Percentiles rank a stretch among this genome's conserved stretches.
phyloP scores from a whole-genome alignment of 805 yeast species.

The Sugiyamaella americana region DNA sequence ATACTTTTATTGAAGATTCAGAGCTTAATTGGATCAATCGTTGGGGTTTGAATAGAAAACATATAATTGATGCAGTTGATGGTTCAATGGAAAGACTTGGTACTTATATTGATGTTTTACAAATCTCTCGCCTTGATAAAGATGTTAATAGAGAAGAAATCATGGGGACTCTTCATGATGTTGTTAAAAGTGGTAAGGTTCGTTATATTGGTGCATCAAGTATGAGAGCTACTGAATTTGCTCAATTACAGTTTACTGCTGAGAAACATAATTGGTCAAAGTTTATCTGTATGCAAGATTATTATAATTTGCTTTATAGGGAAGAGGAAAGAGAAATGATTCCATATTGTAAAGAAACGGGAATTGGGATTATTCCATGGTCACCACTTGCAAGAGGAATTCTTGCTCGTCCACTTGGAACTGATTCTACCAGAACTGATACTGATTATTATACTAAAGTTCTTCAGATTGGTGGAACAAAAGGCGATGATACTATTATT shows the following conservation, averaged over 20 bases:
- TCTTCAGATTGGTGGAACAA: conserved; percentile 5
- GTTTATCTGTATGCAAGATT: conserved; percentile 54
- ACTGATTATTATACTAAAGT: neutral
- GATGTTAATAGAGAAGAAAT: conserved; percentile 45
- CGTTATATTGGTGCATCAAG: conserved; percentile 60
- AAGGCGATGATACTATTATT: conserved; percentile 32
- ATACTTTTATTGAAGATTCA: conserved; percentile 60
- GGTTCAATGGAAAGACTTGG: conserved; percentile 40
- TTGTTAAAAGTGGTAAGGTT: conserved; percentile 40
- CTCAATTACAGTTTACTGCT: conserved; percentile 47
- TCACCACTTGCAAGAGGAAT: conserved; percentile 53
- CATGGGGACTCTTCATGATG: conserved; percentile 51
- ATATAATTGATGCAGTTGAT: conserved; percentile 41
- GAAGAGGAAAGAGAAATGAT: conserved; percentile 63
- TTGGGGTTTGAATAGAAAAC: conserved; percentile 40
- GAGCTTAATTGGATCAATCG: conserved; percentile 28
- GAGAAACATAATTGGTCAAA: conserved; percentile 51
- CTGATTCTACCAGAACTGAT: neutral
- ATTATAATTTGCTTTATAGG: conserved; percentile 49
- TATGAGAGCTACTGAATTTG: conserved; percentile 51
- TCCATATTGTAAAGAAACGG: conserved; percentile 46
- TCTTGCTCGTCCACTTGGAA: conserved; percentile 41
- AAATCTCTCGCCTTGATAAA: conserved; percentile 50
- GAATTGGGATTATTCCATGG: conserved; percentile 57
- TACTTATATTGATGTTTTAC: conserved; percentile 48